Evolutionary conservation across 1,284 basidiomycete species (phyloP), one percentile per base, ranked within the genome.

Genomic region (Cryptococcus sp.): DNA sequence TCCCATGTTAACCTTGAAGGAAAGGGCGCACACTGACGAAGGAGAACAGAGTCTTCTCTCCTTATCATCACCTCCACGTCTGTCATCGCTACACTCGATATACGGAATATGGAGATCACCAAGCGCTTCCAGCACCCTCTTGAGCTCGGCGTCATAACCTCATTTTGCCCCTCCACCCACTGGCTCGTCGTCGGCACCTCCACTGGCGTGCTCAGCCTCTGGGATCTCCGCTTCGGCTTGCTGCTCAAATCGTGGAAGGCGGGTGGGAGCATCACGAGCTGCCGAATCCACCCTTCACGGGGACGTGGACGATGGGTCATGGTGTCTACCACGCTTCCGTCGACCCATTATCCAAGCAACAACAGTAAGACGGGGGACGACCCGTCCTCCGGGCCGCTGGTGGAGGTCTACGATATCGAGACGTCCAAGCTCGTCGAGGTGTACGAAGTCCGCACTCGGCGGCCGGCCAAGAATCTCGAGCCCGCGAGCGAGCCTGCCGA

Each of bases 161-260:
- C 86, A 48, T 75, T 96, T 51, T 95, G 90, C 64, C 83, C 84
- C 24, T 88, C 87, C 64, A 83, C 84, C 24, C 83, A 88, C 4
- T 98, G 95, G 95, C 80, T 93, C 37, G 80, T 95, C 6, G 85
- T 89, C 33, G 94, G 91, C 1, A 95, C 94, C 0, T 84, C 87
- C 2, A 84, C 83, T 1, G 95, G 95, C 4, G 83, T 87, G 9
- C 78, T 98, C 7, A 85, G 87, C 3, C 81, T 98, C 1, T 98
- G 94, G 93, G 95, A 98, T 77, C 83, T 93, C 50, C 85, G 95
- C 2, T 98, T 98, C 64, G 91, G 91, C 0, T 79, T 98, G n/a
- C 78, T 89, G 6, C 79, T 98, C 65, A 87, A 88, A 71, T 88
- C 85, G 50, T 97, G 94, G 94, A 84, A 85, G 61, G 85, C 86